A percentile compares a stretch with the other conserved stretches of the same genome.
phyloP scores from a whole-genome alignment of 2,329 filamentous ascomycete genomes.

The Fusarium metavorans region DNA sequence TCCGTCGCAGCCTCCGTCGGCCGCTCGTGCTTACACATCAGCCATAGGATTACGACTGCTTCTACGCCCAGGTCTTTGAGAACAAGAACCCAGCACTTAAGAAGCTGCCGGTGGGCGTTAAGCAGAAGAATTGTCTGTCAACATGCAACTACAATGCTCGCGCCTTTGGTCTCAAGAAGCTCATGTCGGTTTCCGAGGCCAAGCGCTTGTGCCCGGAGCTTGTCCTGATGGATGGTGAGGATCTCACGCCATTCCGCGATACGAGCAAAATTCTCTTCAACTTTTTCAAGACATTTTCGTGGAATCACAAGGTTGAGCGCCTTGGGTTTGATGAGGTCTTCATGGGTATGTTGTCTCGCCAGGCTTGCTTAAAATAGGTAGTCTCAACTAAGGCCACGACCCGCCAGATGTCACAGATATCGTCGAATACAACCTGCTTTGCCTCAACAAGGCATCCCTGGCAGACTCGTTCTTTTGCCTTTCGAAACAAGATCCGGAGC shows the following conservation, averaged over 20 bases:
- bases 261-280: conserved; percentile 84
- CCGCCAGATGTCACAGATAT: conserved; percentile 85
- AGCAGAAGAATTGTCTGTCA: conserved; percentile 93
- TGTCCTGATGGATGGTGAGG: conserved; percentile 87
- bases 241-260: conserved; percentile 86
- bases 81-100: conserved; percentile 81
- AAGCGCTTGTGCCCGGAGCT: conserved; percentile 84
- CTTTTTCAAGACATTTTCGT: conserved; percentile 79
- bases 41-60: conserved; percentile 83
- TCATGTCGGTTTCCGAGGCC: conserved; percentile 88
- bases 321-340: conserved; percentile 91
- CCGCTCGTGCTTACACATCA: conserved; percentile 24
- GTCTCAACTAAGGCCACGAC: conserved; percentile 9
- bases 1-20: not conserved
- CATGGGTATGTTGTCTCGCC: conserved; percentile 52
- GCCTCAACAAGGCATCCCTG: conserved; percentile 76
- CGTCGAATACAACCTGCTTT: conserved; percentile 80
- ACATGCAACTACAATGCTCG: conserved; percentile 96
- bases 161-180: conserved; percentile 77
- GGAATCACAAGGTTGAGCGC: conserved; percentile 82
- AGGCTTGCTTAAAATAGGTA: not conserved
- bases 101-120: conserved; percentile 81
- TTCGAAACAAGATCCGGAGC: conserved; percentile 76
- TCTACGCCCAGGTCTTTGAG: conserved; percentile 94
- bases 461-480: conserved; percentile 83